phyloP scores from a whole-genome alignment of 108 stramenopile species.

The Skeletonema grethae region DNA sequence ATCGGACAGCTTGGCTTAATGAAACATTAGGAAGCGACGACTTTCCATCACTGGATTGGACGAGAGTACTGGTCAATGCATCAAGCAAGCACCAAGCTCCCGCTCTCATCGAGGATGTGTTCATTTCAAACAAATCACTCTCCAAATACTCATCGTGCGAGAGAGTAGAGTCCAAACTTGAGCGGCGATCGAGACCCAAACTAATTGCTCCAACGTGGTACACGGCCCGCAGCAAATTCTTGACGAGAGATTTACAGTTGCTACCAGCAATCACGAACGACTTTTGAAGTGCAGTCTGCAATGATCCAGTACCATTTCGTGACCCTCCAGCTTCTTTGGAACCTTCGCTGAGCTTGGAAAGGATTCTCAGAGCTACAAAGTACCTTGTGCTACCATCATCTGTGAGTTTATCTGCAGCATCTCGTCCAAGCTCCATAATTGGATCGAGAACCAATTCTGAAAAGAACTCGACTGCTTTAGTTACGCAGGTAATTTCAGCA shows the following conservation, averaged over 20 bases:
- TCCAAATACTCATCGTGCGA: constrained; percentile 19
- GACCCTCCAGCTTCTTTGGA: constrained; percentile 57
- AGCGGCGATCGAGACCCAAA: constrained; percentile 31
- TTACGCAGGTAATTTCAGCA: constrained; percentile 57
- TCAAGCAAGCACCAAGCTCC: constrained; percentile 83
- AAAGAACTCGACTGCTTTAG: constrained; percentile 69
- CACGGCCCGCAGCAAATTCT: constrained; percentile 38
- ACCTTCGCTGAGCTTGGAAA: constrained; percentile 54
- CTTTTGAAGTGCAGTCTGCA: constrained; percentile 63
- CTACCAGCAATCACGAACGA: constrained; percentile 39
- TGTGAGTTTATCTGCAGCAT: constrained; percentile 9
- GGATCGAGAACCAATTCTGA: constrained; percentile 63
- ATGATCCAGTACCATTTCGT: constrained; percentile 53
- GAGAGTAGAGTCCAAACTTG: constrained; percentile 17
- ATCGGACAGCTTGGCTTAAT: constrained; percentile 34
- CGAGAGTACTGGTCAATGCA: constrained; percentile 53
- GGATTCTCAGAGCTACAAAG: constrained; percentile 64
- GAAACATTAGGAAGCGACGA: constrained; percentile 26
- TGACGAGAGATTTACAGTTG: constrained; percentile 34
- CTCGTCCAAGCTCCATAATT: constrained; percentile 40
- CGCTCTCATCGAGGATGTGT: constrained; percentile 25
- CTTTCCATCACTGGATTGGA: constrained; percentile 13
- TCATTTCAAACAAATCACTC: constrained; percentile 24
- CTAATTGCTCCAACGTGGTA: constrained; percentile 26
- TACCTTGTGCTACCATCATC: constrained; percentile 24